Percentiles rank a stretch among this genome's conserved stretches.
Evolutionary conservation across 495 filamentous ascomycete species (phyloP).

Genomic region (Penicillium roqueforti): DNA sequence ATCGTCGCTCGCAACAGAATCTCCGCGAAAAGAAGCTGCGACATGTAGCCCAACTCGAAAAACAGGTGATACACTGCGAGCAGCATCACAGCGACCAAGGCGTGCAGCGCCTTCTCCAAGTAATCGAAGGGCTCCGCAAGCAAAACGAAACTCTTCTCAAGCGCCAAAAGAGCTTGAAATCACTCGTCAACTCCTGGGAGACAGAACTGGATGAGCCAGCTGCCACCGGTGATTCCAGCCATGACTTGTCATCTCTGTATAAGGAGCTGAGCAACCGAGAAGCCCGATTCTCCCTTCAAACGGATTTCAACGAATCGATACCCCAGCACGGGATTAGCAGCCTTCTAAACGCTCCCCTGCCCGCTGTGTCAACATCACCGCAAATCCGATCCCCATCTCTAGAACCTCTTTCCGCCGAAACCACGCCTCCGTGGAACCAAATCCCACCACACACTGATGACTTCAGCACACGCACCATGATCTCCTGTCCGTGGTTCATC

Average conservation of each 20-base stretch:
- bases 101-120: conserved; percentile 15
- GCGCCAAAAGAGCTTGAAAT: conserved; percentile 15
- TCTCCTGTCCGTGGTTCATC: conserved; percentile 16
- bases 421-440: conserved; percentile 13
- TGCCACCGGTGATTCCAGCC: background rate
- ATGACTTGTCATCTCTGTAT: background rate
- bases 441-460: conserved; percentile 22
- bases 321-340: background rate
- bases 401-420: background rate
- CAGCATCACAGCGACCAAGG: conserved; percentile 21
- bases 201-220: background rate
- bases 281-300: background rate
- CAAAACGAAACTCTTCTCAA: conserved; percentile 23
- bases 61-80: conserved; percentile 22
- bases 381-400: background rate
- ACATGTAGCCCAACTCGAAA: conserved; percentile 20
- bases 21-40: conserved; percentile 25
- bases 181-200: conserved; percentile 23
- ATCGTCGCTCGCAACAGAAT: conserved; percentile 29
- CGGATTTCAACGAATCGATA: background rate
- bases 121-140: conserved; percentile 20
- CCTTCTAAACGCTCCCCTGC: background rate
- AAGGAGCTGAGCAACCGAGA: background rate
- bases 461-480: conserved; percentile 1
- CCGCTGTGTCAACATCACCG: background rate